Conservation (phyloP, 2,329 filamentous ascomycete genomes). For the Neodidymelliopsis sp. region DNA sequence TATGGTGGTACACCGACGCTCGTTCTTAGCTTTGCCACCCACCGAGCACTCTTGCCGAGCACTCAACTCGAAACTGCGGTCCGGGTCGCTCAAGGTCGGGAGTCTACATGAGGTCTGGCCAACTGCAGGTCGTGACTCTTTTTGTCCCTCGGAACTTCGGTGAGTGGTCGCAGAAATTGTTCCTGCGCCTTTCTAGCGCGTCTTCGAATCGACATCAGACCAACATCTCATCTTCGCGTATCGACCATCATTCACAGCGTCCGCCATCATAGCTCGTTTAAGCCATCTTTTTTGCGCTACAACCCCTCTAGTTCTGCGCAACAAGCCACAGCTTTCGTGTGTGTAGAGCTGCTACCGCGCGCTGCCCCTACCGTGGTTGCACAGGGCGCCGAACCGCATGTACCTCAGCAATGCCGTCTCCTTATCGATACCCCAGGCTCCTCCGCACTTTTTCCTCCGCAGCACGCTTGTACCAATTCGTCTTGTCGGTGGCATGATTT, state of each 20-base stretch:
- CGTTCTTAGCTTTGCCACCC: neutral
- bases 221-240: neutral
- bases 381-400: constrained; percentile 30
- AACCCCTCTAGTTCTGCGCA: neutral
- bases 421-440: constrained; percentile 35
- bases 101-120: constrained; percentile 8
- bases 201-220: constrained; percentile 7
- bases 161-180: constrained; percentile 10
- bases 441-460: constrained; percentile 28
- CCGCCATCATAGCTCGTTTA: too few relatives aligned
- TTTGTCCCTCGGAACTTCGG: constrained; percentile 10
- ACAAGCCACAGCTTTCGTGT: constrained; percentile 12
- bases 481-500: constrained; percentile 4
- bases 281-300: neutral
- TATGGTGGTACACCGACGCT: neutral
- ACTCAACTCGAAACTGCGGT: neutral
- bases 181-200: constrained; percentile 16
- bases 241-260: too few relatives aligned
- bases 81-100: constrained; percentile 5
- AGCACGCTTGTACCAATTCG: constrained; percentile 40
- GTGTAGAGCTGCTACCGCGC: constrained; percentile 1
- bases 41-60: neutral
- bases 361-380: constrained; percentile 18
- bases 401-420: constrained; percentile 15
- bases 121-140: neutral